Conservation (phyloP, 2,329 filamentous ascomycete genomes). For the Aureobasidium sp. region DNA sequence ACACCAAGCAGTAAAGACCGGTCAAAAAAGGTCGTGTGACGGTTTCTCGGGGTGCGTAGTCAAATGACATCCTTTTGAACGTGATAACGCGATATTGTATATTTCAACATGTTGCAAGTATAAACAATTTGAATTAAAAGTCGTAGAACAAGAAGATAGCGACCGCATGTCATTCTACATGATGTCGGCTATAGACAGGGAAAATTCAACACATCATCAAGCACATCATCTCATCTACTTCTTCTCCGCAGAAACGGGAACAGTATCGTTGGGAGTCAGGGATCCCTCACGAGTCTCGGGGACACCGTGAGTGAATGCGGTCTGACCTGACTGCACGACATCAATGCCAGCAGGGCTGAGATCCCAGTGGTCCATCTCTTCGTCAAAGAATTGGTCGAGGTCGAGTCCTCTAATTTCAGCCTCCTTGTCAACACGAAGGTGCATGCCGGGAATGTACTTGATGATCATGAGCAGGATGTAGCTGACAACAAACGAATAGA, state of each 20-base stretch:
- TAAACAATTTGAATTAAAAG: neutral
- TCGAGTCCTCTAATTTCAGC: constrained; percentile 51
- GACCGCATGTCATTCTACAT: neutral
- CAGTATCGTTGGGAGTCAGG: neutral
- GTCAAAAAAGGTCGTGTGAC: too few relatives aligned
- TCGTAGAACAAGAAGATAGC: neutral
- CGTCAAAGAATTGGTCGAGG: constrained; percentile 49
- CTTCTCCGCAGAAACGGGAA: neutral
- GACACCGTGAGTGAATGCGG: neutral
- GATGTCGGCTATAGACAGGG: neutral
- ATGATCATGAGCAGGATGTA: constrained; percentile 46
- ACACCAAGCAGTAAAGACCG: too few relatives aligned
- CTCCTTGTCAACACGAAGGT: constrained; percentile 49
- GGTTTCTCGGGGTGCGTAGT: too few relatives aligned
- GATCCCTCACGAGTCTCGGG: neutral
- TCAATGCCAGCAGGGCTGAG: constrained; percentile 17
- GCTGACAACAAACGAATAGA: constrained; percentile 48
- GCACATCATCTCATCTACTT: neutral
- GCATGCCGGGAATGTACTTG: constrained; percentile 49
- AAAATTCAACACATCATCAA: neutral
- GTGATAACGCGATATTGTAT: too few relatives aligned
- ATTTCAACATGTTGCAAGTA: neutral
- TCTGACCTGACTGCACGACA: neutral
- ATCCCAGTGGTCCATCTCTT: constrained; percentile 42
- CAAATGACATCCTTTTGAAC: too few relatives aligned